Base-by-base conservation (phyloP, 176 grass and related monocot species). In the Zoysia japonica region DNA sequence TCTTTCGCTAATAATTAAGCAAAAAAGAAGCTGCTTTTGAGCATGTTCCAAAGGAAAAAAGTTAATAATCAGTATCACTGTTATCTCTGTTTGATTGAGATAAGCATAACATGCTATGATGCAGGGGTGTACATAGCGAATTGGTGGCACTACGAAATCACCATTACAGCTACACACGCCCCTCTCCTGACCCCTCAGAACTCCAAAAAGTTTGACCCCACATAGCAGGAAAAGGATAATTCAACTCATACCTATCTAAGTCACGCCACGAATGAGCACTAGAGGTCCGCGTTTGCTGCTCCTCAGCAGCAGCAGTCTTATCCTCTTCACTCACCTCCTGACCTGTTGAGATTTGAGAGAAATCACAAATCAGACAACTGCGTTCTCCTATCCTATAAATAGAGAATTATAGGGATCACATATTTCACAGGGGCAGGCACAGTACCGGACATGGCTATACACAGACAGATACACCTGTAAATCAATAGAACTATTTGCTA, bases 241-340 rank as follows among this genome's bases (percentile, higher is more conserved):
- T 9, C 5, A 70, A 5, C 3, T n/a, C 9, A 5, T 71, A 95
- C 92, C 92, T 40, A 95, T 89, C 86, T 95, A 95, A 87, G 81
- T 97, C 94, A 85, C 91, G 93, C 93, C 93, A 97, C 4, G 94
- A 89, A 87, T 97, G 94, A 41, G 94, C 94, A 86, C 82, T 88
- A 61, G 94, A 91, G 4, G 89, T 4, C 36, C 72, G 77, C 74
- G 64, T 89, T 1, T 61, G 49, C 59, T 74, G 70, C 41, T 80
- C 75, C 57, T 67, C 11, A 17, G 77, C 77, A 67, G 53, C 67
- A 7, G 78, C 84, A 54, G 60, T 6, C 49, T 79, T 52, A 49
- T 87, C 74, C 40, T 76, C 85, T 61, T 79, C 57, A 45, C 81
- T 87, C 87, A 93, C 83, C 67, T 82, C 51, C 68, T 82, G 14